Evolutionary conservation across 495 filamentous ascomycete genomes (phyloP).

Genomic region (Aspergillus sclerotioniger): DNA sequence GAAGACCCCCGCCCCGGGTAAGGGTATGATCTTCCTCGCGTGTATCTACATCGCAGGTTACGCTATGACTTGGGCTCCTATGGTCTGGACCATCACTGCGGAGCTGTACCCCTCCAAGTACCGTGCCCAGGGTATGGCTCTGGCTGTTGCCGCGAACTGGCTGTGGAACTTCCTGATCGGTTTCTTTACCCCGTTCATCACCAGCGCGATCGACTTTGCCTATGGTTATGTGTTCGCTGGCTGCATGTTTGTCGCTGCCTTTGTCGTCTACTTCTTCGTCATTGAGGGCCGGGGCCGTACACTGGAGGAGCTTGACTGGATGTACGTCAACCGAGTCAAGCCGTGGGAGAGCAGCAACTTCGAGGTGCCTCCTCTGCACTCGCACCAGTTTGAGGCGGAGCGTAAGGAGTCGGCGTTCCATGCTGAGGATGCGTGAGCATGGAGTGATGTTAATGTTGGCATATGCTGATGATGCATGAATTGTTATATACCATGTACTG

Average conservation of each 20-base stretch:
- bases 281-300: conserved; percentile 62
- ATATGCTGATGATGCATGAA: background rate
- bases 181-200: conserved; percentile 76
- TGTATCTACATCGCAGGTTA: conserved; percentile 58
- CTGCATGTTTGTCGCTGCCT: conserved; percentile 57
- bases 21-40: conserved; percentile 72
- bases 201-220: conserved; percentile 59
- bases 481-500: background rate
- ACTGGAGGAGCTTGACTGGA: conserved; percentile 75
- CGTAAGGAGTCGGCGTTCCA: background rate
- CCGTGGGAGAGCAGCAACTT: conserved; percentile 60
- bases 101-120: conserved; percentile 78
- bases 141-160: conserved; percentile 81
- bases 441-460: background rate
- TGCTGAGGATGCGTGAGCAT: conserved; percentile 2
- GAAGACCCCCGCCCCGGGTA: conserved; percentile 60
- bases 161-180: conserved; percentile 80
- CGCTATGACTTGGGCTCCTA: conserved; percentile 76
- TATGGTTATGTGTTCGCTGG: conserved; percentile 81
- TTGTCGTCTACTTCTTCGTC: conserved; percentile 70
- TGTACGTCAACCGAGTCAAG: conserved; percentile 67
- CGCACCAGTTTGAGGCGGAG: background rate
- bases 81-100: conserved; percentile 73
- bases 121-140: conserved; percentile 68
- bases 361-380: conserved; percentile 25